Evolutionary conservation across 805 yeast species (phyloP), one percentile per base, ranked within the genome.

Genomic region (Kuraishia capsulata): DNA sequence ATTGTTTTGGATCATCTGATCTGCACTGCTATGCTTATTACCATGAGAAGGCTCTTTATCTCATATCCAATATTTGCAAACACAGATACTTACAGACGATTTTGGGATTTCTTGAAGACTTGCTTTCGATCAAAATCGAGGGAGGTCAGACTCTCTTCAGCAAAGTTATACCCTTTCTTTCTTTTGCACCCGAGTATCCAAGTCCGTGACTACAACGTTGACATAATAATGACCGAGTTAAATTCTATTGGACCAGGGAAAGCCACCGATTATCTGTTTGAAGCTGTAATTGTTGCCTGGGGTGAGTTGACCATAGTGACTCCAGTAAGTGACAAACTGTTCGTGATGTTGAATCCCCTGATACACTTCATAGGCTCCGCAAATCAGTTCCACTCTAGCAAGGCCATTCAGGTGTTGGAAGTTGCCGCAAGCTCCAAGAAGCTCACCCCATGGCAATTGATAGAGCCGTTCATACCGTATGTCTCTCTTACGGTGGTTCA

Each of bases 381-480:
- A 3, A 79, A 79, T 52, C 76, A 74, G 38, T 81, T 80, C 48
- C 78, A 76, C 44, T 72, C 78, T 1, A 76, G 85, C 47, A 62
- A 83, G 47, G 87, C 87, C 0, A 76, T 78, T 44, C 80, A 78
- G 50, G 74, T 76, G 40, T 59, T 90, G 3, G 60, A 73, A 18
- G 59, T 68, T 25, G 67, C 83, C 10, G 81, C 96, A 0, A 49
- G 60, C 14, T 63, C 74, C 1, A 73, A 74, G 46, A 57, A 65
- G 1, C 60, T 73, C 26, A 75, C 95, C 0, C 80, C 95, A 0
- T 88, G 90, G 74, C 85, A 82, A 52, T 58, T 90, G 11, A 62
- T 87, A 17, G 76, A 84, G 5, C 95, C 96, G 0, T 84, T 76
- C 43, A 69, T 92, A 49, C 88, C 90, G 2, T 71, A 79, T 26